Evolutionary conservation across 1,284 basidiomycete genomes (phyloP).

Genomic region (Moesziomyces sp.): DNA sequence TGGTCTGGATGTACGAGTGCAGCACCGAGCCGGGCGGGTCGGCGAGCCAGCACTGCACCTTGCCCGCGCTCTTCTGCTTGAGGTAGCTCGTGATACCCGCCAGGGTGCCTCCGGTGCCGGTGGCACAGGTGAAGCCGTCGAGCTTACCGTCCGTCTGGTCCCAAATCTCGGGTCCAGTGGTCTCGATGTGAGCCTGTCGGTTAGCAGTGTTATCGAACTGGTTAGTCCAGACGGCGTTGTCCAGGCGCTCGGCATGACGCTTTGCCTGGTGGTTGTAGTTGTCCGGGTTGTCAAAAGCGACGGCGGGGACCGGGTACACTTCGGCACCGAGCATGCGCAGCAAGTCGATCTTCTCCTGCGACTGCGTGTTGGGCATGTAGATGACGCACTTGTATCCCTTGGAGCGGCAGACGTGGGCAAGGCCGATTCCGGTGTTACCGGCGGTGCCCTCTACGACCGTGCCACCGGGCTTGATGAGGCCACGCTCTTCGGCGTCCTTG

Average conservation of each 20-base stretch:
- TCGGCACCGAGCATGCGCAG: constrained; percentile 96
- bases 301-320: constrained; percentile 93
- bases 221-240: constrained; percentile 99
- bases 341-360: constrained; percentile 96
- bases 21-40: constrained; percentile 96
- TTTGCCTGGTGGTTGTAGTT: constrained; percentile 99
- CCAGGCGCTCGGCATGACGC: constrained; percentile 81
- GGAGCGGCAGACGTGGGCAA: constrained; percentile 89
- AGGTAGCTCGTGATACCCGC: constrained; percentile 87
- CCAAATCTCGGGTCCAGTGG: constrained; percentile 98
- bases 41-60: constrained; percentile 90
- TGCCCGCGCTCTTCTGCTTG: constrained; percentile 83
- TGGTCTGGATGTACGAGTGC: constrained; percentile 84
- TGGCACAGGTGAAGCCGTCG: constrained; percentile 91
- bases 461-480: constrained; percentile 82
- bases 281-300: constrained; percentile 91
- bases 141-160: constrained; percentile 82
- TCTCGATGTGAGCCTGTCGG: constrained; percentile 84
- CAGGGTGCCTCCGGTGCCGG: constrained; percentile 94
- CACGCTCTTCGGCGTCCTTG: constrained; percentile 85
- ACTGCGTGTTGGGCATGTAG: constrained; percentile 96
- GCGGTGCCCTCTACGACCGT: constrained; percentile 98
- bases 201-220: constrained; percentile 96
- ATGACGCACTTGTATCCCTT: constrained; percentile 98
- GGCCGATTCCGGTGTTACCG: constrained; percentile 97